Base-by-base conservation (phyloP, 768 basidiomycete species). In the Coprinopsis strossmayeri region DNA sequence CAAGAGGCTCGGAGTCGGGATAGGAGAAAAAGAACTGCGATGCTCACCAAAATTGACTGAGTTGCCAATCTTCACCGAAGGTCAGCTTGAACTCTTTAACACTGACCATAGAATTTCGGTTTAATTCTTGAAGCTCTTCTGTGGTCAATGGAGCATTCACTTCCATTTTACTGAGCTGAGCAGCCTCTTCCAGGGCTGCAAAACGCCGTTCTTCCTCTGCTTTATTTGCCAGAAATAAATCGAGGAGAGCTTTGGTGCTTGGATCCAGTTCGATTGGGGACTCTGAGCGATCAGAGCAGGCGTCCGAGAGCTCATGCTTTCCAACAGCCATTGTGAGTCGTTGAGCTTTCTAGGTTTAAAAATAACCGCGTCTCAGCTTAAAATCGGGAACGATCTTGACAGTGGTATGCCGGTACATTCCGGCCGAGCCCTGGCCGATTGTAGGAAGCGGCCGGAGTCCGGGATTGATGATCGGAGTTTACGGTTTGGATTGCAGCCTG, bases 21-120 rank as follows among this genome's bases (percentile, higher is more conserved):
- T n/a, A n/a, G n/a, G n/a, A n/a, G n/a, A n/a, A n/a, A n/a, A n/a
- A n/a, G n/a, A n/a, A n/a, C n/a, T n/a, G n/a, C n/a, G n/a, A 20
- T 10, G 63, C 73, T 66, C 59, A 73, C 72, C 74, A 74, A 51
- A 74, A 74, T 59, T 76, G 73, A 55, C 71, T 74, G 34, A 74
- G 64, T 55, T 76, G 72, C 73, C 73, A 74, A 59, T 73, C 71
- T 60, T 74, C 73, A 15, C 69, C 64, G 46, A 76, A 76, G 12
- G 69, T 66, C 28, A 59, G 53, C 24, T 66, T 62, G 50, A 69
- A 76, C 50, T 74, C 71, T 35, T 70, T 65, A 13, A 74, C 69
- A 48, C 65, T 71, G 53, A 74, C 62, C 64, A 73, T 71, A 2
- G 65, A 62, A 44, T 66, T 65, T 9, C 61, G 61, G 0, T 42